Conservation (phyloP, 2,329 filamentous ascomycete species). For the Nigrospora sphaerica region DNA sequence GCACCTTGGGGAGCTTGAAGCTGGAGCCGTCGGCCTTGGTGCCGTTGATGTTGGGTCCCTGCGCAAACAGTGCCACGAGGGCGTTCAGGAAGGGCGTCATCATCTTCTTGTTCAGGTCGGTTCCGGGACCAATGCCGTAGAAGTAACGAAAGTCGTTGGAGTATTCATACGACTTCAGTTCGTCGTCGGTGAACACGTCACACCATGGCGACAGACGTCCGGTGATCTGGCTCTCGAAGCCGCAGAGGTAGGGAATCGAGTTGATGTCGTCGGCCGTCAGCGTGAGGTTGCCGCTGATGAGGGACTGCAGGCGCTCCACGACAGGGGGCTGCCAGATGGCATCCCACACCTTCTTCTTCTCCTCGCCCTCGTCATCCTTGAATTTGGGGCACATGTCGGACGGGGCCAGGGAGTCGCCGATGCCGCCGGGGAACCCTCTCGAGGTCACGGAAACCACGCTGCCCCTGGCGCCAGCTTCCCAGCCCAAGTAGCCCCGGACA, state of each 20-base stretch:
- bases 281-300: constrained; percentile 47
- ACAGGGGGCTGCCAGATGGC: constrained; percentile 45
- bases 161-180: constrained; percentile 60
- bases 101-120: constrained; percentile 44
- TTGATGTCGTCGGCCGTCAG: constrained; percentile 45
- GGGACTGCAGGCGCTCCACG: constrained; percentile 42
- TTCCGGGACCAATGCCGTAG: constrained; percentile 55
- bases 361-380: constrained; percentile 42
- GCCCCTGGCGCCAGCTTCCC: constrained; percentile 43
- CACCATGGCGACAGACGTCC: constrained; percentile 57
- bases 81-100: constrained; percentile 55
- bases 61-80: constrained; percentile 42
- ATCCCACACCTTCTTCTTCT: constrained; percentile 39
- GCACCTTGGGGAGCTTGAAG: constrained; percentile 47
- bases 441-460: constrained; percentile 52
- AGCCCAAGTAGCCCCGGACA: constrained; percentile 52
- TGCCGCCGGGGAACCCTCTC: constrained; percentile 39
- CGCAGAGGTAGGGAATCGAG: constrained; percentile 62
- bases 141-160: constrained; percentile 62
- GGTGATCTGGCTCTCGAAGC: constrained; percentile 62
- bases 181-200: constrained; percentile 51
- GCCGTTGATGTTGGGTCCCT: constrained; percentile 43
- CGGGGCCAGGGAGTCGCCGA: constrained; percentile 56
- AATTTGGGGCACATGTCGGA: constrained; percentile 58
- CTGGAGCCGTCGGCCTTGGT: constrained; percentile 33